Percentiles rank a stretch among this genome's conserved stretches.
Evolutionary conservation across 306 rosid species (phyloP).

Genomic region (Cajanus cajan): DNA sequence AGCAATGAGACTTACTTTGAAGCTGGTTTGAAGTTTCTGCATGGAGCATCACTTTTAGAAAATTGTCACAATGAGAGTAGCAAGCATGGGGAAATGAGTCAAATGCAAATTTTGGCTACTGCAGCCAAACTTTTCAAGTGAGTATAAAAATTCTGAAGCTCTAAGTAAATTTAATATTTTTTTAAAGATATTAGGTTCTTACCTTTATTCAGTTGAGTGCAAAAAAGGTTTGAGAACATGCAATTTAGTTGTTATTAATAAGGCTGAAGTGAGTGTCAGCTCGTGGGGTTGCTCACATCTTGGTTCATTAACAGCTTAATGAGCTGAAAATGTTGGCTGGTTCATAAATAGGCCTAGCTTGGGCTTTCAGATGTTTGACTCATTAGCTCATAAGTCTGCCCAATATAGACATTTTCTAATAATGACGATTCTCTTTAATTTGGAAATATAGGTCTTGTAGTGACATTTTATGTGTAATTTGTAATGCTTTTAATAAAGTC

Average conservation of each 20-base stretch:
- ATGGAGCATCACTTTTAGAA: constrained; percentile 69
- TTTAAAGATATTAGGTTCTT: not conserved
- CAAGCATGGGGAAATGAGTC: constrained; percentile 61
- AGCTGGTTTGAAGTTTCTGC: constrained; percentile 90
- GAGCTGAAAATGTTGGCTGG: not conserved
- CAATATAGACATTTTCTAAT: not conserved
- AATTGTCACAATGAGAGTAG: constrained; percentile 47
- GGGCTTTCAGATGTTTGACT: not conserved
- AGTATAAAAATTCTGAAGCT: constrained; percentile 31
- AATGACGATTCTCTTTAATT: not conserved
- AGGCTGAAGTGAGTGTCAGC: not conserved
- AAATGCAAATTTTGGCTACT: constrained; percentile 55
- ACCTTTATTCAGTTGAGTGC: not conserved
- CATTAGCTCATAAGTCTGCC: not conserved
- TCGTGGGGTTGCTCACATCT: not conserved
- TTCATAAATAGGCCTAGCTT: not conserved
- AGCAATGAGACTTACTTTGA: constrained; percentile 80
- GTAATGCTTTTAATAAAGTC: not conserved
- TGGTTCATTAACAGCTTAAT: not conserved
- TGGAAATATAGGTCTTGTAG: not conserved
- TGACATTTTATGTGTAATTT: not conserved
- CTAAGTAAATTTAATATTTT: constrained; percentile 5
- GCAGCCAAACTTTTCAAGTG: constrained; percentile 79
- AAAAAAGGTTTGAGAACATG: constrained; percentile 10
- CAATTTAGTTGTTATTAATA: not conserved